These are phyloP conservation scores for Ormosia emarginata DNA, from an alignment of 306 rosid species.

Conservation along the genomic window DNA sequence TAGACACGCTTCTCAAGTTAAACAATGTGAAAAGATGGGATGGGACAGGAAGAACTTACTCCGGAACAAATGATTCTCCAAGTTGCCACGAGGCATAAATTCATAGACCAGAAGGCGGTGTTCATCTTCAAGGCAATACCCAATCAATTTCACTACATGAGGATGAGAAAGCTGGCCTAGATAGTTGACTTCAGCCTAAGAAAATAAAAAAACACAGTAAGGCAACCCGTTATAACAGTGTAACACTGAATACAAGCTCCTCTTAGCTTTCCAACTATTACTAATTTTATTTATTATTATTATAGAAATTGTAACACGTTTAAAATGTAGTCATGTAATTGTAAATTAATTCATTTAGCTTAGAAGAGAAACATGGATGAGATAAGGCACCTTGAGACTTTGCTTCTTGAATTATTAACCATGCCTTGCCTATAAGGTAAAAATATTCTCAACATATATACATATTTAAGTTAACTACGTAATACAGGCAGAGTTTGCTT, in stretches of 20 bases:
- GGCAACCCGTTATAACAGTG: background rate
- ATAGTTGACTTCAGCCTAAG: slow-evolving; percentile 52
- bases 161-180: slow-evolving; percentile 64
- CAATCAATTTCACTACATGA: slow-evolving; percentile 60
- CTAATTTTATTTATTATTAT: background rate
- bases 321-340: background rate
- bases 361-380: background rate
- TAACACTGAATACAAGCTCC: background rate
- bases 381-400: background rate
- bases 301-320: background rate
- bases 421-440: background rate
- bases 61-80: slow-evolving; percentile 70
- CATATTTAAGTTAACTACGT: background rate
- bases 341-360: background rate
- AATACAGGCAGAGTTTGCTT: background rate
- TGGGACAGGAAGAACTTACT: slow-evolving; percentile 41
- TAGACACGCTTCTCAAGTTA: slow-evolving; percentile 12
- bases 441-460: background rate
- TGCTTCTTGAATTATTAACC: background rate
- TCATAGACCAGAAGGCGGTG: slow-evolving; percentile 57
- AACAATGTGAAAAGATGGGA: background rate
- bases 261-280: background rate
- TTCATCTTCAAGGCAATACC: slow-evolving; percentile 62
- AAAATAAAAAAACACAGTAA: background rate
- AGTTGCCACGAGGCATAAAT: slow-evolving; percentile 72